A percentile compares a stretch with the other conserved stretches of the same genome.
These are phyloP conservation scores for Aspergillus leporis DNA, from an alignment of 495 filamentous ascomycete species.

Conservation along the genomic window DNA sequence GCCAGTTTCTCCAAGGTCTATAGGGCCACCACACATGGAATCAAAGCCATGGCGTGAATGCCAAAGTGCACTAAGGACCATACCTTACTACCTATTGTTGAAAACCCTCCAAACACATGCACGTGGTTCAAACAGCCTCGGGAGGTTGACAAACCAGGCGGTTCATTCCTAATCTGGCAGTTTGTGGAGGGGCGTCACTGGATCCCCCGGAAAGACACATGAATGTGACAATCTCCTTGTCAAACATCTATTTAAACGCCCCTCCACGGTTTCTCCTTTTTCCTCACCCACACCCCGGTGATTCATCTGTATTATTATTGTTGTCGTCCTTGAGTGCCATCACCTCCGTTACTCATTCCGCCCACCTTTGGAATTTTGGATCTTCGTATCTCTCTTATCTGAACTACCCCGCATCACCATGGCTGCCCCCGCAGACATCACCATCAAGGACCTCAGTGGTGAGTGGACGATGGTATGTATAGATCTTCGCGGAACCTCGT, in stretches of 20 bases:
- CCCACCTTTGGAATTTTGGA: not conserved
- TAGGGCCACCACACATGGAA: too few species aligned
- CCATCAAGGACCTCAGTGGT: conserved; percentile 71
- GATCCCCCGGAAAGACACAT: conserved; percentile 4
- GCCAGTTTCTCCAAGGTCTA: too few species aligned
- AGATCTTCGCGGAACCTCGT: not conserved
- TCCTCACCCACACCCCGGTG: not conserved
- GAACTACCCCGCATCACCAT: conserved; percentile 51
- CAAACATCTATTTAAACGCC: not conserved
- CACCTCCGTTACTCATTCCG: not conserved
- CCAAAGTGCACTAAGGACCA: not conserved
- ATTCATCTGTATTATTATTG: not conserved
- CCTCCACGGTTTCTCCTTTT: not conserved
- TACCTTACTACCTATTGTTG: too few species aligned
- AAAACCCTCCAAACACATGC: conserved; percentile 15
- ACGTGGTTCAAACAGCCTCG: conserved; percentile 11
- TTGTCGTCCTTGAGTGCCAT: not conserved
- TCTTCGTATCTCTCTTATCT: not conserved
- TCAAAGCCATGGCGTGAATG: not conserved
- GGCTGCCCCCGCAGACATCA: conserved; percentile 77
- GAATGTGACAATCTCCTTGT: not conserved
- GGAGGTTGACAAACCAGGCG: conserved; percentile 3
- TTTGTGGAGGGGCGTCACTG: not conserved
- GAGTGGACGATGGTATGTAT: conserved; percentile 73
- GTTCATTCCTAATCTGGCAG: not conserved